Base-by-base conservation (phyloP, 2,329 filamentous ascomycete species). In the Aspergillus ibericus region DNA sequence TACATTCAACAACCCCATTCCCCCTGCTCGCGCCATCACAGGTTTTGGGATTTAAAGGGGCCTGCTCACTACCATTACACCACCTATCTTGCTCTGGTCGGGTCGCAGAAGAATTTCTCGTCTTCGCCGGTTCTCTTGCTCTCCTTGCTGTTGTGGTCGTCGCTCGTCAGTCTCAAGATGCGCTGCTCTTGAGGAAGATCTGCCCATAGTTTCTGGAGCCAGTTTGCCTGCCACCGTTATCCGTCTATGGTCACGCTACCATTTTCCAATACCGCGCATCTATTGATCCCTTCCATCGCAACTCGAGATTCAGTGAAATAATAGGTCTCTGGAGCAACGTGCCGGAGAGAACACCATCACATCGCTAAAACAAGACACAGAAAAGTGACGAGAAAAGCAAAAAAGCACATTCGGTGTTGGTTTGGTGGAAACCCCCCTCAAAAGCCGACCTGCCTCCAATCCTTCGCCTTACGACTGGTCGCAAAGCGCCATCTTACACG, bases 151-250 rank as follows among this genome's bases (percentile, higher is more conserved):
- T 35, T 27, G 51, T 53, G 51, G 44, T 53, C 34, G 35, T 52
- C 18, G 48, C 60, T 58, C 40, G 58, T 58, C 61, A 48, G 53
- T 47, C 56, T 58, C 63, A 69, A 66, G 62, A 69, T 69, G 67
- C 63, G 66, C 62, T 65, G 60, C 60, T 66, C 66, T 60, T 73
- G 61, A 72, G 58, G 67, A 62, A 13, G 63, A 65, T 61, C 56
- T 62, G 59, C 63, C 61, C 60, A 64, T 61, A 62, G 48, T 61
- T 60, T 58, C 58, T 61, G 61, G 63, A 61, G 59, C 58, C 66
- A 61, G 66, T 63, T 67, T 66, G 66, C 66, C 68, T 64, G 59
- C 55, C 64, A 70, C 70, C 70, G 66, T 72, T 68, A 71, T 70
- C 62, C 59, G 57, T 55, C 54, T 48, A 66, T 68, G 66, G 62